Base-by-base conservation (phyloP, 805 yeast genomes). In the Lipomyces spencermartinsiae region DNA sequence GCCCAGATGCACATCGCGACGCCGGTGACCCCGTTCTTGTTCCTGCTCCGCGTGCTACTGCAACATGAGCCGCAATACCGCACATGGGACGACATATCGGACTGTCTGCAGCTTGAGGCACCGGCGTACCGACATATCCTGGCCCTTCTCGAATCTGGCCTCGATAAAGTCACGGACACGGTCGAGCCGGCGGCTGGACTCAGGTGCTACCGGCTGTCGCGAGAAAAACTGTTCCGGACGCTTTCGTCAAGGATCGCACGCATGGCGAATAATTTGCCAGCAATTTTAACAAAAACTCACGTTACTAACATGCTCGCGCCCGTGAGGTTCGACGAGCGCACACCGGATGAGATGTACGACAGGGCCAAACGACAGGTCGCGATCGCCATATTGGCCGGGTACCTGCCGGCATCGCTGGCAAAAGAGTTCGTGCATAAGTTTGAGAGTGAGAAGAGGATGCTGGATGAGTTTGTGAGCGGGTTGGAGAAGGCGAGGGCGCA, bases 381-480 rank as follows among this genome's bases (percentile, higher is more conserved):
- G 2, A 63, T 69, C 12, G 58, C 65, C 39, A 64, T 78, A 46
- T 49, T 78, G 10, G 51, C 71, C 37, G 74, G 73, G 68, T 78
- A 29, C 65, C 71, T 33, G 59, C 71, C 22, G 61, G 61, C 61
- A 4, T 61, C 61, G 35, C 71, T 74, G 65, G 73, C 74, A 12
- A 31, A 62, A 2, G 56, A 59, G 9, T 64, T 67, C 35, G 12
- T 25, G 49, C 33, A 5, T 31, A 9, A 34, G 14, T 49, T 16
- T n/a, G 53, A 68, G 43, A 46, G 63, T 9, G 61, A 55, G 34
- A 75, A 76, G 63, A 29, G 58, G 5, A 61, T 16, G 9, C 72
- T 79, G 10, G 74, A 68, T 6, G 66, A 58, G 6, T 74, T 71
- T 29, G 70, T 69, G 5, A 59, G 31, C n/a, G 46, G 60, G 19